Conservation (phyloP, 352 stramenopile genomes). For the Globisporangium spinosum region DNA sequence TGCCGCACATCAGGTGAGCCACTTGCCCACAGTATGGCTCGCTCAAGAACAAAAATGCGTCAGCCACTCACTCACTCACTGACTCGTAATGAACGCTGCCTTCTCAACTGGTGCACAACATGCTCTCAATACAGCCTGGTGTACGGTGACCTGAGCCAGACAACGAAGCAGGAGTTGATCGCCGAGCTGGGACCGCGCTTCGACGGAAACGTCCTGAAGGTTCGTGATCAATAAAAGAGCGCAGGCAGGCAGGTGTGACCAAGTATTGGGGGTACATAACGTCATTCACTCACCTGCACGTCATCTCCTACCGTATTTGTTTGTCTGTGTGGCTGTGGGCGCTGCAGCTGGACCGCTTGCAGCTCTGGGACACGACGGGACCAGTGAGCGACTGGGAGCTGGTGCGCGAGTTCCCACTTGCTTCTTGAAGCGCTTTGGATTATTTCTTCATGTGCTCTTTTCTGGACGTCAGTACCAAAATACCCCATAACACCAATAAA, state of each 20-base stretch:
- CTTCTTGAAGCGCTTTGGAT: background rate
- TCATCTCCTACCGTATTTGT: background rate
- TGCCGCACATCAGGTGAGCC: conserved; percentile 59
- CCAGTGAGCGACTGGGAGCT: conserved; percentile 39
- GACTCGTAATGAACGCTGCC: background rate
- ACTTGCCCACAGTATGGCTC: background rate
- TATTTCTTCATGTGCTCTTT: background rate
- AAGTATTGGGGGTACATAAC: background rate
- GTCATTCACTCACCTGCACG: background rate
- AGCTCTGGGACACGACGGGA: conserved; percentile 51
- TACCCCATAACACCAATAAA: background rate
- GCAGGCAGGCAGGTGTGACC: background rate
- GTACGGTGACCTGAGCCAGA: conserved; percentile 43
- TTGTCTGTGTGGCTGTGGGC: background rate
- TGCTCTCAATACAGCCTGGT: conserved; percentile 31
- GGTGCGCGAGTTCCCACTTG: conserved; percentile 27
- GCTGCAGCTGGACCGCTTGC: conserved; percentile 34
- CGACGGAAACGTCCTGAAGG: conserved; percentile 30
- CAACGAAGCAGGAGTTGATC: conserved; percentile 28
- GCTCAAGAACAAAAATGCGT: background rate
- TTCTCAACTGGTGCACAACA: background rate
- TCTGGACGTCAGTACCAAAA: background rate
- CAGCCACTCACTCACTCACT: background rate
- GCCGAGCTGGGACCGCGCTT: conserved; percentile 38
- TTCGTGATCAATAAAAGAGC: conserved; percentile 9